Evolutionary conservation across 192 early-diverging fungal species (phyloP), one percentile per base, ranked within the genome.

Genomic region (Entomortierella beljakovae): DNA sequence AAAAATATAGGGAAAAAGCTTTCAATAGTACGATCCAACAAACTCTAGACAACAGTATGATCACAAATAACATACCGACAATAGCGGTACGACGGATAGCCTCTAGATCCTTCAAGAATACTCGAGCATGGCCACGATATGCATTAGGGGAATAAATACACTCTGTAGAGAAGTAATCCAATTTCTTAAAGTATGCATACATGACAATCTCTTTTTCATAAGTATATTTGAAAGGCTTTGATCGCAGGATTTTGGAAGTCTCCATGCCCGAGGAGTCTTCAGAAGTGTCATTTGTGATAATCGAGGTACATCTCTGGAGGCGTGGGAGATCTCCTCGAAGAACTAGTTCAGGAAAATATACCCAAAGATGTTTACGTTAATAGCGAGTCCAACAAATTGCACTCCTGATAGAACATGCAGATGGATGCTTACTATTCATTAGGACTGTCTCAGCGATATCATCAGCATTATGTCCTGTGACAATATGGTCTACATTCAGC

Each of bases 151-250:
- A 95, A 81, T 99, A 99, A 25, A 94, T 95, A 77, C 98, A 99
- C 77, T 99, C 98, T 13, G 98, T 99, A 15, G 96, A 97, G 60
- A 99, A 99, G 85, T 99, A 99, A 74, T 99, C 98, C 26, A 99
- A 84, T 37, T 95, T 92, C 82, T 94, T 94, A 71, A 96, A 95
- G 71, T 99, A 98, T 25, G 98, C 98, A 69, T 99, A 84, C 97
- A 99, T 97, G 70, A 99, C 98, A 70, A 99, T 99, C 68, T 99
- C 98, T 83, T 99, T 99, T 81, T 99, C 98, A 64, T 99, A 99
- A 0, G 96, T 97, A 80, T 98, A 98, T 74, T 98, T 99, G 85
- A 99, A 97, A 0, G 98, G 98, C 85, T 99, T 99, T 13, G 95
- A 97, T 48, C 98, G 86, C 43, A 88, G 85, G 48, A 96, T 92